Evolutionary conservation across 2,329 filamentous ascomycete species (phyloP).

Genomic region (Colletotrichum liaoningense): DNA sequence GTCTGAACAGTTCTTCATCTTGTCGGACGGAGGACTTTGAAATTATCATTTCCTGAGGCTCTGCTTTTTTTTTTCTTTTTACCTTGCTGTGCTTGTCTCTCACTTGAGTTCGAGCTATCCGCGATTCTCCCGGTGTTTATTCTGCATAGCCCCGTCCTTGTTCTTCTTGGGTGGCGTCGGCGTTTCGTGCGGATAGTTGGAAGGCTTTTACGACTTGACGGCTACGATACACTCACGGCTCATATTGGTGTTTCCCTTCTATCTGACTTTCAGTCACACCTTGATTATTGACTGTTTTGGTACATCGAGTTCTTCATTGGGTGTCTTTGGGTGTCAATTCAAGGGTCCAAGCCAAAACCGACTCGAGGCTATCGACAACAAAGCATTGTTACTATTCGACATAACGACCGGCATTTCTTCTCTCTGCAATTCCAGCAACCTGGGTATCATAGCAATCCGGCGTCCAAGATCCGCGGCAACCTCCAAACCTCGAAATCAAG

Average conservation of each 20-base stretch:
- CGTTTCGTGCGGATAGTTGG: neutral
- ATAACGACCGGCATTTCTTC: too few species aligned
- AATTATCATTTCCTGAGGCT: too few species aligned
- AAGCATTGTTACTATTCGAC: too few species aligned
- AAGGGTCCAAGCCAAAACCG: neutral
- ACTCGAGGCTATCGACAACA: too few species aligned
- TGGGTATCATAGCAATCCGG: too few species aligned
- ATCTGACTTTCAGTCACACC: too few species aligned
- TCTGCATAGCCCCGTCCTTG: neutral
- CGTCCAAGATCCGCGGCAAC: too few species aligned
- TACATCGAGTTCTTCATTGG: neutral
- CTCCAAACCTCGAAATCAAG: too few species aligned
- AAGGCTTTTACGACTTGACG: neutral
- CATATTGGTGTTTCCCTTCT: too few species aligned
- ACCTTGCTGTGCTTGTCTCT: neutral
- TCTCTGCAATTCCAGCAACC: too few species aligned
- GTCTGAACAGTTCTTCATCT: neutral
- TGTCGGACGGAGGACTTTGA: neutral
- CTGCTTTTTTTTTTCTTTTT: neutral
- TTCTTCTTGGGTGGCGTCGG: neutral
- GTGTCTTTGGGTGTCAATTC: neutral
- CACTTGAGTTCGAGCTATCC: neutral
- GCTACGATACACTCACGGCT: neutral
- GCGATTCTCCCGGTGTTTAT: neutral
- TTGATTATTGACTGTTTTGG: too few species aligned